Evolutionary conservation across 2,329 filamentous ascomycete genomes (phyloP).

Genomic region (Phaeoacremonium minimum): DNA sequence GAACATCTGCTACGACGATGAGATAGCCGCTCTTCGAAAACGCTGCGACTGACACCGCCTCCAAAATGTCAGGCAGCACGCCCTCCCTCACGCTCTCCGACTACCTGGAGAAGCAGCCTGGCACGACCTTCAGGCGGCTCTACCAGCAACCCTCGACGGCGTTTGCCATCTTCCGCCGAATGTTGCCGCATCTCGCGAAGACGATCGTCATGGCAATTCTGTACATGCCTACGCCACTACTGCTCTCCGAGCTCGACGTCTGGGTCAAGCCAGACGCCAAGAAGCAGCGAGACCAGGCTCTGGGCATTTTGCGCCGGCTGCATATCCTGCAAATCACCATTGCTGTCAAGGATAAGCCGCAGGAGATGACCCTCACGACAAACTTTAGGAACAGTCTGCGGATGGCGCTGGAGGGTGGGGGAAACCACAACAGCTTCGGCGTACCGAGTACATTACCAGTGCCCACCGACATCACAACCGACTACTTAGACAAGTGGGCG

Average conservation of each 20-base stretch:
- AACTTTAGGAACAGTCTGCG: constrained; percentile 83
- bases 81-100: constrained; percentile 67
- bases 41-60: no score
- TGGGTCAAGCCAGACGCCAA: constrained; percentile 71
- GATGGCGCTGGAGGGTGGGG: constrained; percentile 82
- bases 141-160: constrained; percentile 96
- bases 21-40: background rate
- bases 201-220: constrained; percentile 93
- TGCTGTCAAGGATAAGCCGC: constrained; percentile 56
- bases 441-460: constrained; percentile 68
- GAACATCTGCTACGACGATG: background rate
- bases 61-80: constrained; percentile 36
- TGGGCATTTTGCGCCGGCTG: constrained; percentile 77
- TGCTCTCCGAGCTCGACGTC: constrained; percentile 73
- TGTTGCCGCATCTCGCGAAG: constrained; percentile 93
- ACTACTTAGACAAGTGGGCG: constrained; percentile 80
- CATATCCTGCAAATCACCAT: constrained; percentile 73
- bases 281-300: constrained; percentile 75
- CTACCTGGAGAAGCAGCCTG: constrained; percentile 87
- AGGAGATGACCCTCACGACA: constrained; percentile 71
- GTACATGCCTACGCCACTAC: constrained; percentile 79
- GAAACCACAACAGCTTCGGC: constrained; percentile 83
- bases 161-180: constrained; percentile 92
- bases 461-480: constrained; percentile 59
- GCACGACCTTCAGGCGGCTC: constrained; percentile 83